phyloP scores from a whole-genome alignment of 2,329 filamentous ascomycete genomes.

The Ambrosiella cleistominuta region DNA sequence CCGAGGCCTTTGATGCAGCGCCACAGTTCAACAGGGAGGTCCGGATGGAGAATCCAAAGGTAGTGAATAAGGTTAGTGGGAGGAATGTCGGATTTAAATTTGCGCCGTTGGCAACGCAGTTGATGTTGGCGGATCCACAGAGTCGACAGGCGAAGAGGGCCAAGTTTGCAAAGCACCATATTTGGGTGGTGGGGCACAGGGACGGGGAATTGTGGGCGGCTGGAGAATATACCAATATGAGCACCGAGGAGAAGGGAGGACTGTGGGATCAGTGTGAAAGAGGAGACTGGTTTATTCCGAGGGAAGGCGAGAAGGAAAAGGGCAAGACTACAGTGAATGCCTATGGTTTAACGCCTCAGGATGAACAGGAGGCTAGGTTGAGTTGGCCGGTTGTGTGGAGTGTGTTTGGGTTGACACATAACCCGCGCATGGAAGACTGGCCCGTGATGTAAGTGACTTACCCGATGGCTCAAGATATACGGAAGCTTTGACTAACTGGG shows the following conservation, averaged over 20 bases:
- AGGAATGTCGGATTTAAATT: conserved; percentile 34
- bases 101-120: conserved; percentile 26
- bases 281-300: conserved; percentile 27
- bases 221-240: conserved; percentile 35
- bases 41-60: conserved; percentile 29
- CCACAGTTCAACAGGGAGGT: conserved; percentile 33
- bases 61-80: conserved; percentile 30
- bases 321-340: conserved; percentile 11
- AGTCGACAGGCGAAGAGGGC: conserved; percentile 28
- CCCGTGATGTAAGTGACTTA: conserved; percentile 28
- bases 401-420: conserved; percentile 32
- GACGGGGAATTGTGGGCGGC: conserved; percentile 34
- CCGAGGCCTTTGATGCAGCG: conserved; percentile 34
- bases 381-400: conserved; percentile 27
- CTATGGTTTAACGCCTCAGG: conserved; percentile 5
- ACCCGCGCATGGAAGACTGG: conserved; percentile 32
- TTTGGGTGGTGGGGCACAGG: conserved; percentile 32
- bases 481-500: background rate
- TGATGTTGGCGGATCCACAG: conserved; percentile 28
- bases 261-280: conserved; percentile 29
- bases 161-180: conserved; percentile 27
- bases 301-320: background rate
- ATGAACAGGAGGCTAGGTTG: conserved; percentile 10
- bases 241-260: conserved; percentile 25
- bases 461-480: background rate